These are phyloP conservation scores for Phaeosphaeriaceae sp. DNA, from an alignment of 2,329 filamentous ascomycete genomes.

Conservation along the genomic window DNA sequence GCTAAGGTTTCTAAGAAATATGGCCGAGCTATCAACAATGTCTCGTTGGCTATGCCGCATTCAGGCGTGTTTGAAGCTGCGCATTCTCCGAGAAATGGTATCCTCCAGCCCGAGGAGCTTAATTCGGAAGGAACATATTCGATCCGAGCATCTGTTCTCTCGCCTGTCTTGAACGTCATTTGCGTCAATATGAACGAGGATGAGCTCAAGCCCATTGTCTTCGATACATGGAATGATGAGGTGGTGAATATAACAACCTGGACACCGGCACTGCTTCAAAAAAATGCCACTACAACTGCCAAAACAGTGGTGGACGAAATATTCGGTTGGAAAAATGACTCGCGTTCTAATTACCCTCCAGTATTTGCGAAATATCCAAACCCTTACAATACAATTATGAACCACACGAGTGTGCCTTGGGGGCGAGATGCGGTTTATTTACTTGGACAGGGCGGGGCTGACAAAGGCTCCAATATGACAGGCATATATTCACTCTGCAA, in stretches of 20 bases:
- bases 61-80: slow-evolving; percentile 71
- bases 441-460: slow-evolving; percentile 53
- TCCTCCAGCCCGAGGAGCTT: slow-evolving; percentile 69
- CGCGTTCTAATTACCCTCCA: slow-evolving; percentile 50
- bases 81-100: slow-evolving; percentile 64
- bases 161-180: slow-evolving; percentile 73
- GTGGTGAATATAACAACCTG: slow-evolving; percentile 32
- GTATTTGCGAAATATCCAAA: slow-evolving; percentile 59
- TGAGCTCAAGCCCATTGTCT: slow-evolving; percentile 70
- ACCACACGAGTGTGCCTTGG: slow-evolving; percentile 41
- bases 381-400: slow-evolving; percentile 66
- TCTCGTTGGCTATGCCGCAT: slow-evolving; percentile 80
- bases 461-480: slow-evolving; percentile 23
- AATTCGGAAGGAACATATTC: slow-evolving; percentile 72
- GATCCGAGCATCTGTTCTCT: slow-evolving; percentile 71
- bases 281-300: slow-evolving; percentile 35
- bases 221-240: slow-evolving; percentile 62
- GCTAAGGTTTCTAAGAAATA: slow-evolving; percentile 57
- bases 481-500: slow-evolving; percentile 69
- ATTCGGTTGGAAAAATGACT: slow-evolving; percentile 70
- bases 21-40: slow-evolving; percentile 72
- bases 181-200: slow-evolving; percentile 69
- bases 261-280: slow-evolving; percentile 6
- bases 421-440: slow-evolving; percentile 68
- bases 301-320: slow-evolving; percentile 68